These are phyloP conservation scores for Ambispora gerdemannii DNA, from an alignment of 192 early-diverging fungal species.

Conservation along the genomic window DNA sequence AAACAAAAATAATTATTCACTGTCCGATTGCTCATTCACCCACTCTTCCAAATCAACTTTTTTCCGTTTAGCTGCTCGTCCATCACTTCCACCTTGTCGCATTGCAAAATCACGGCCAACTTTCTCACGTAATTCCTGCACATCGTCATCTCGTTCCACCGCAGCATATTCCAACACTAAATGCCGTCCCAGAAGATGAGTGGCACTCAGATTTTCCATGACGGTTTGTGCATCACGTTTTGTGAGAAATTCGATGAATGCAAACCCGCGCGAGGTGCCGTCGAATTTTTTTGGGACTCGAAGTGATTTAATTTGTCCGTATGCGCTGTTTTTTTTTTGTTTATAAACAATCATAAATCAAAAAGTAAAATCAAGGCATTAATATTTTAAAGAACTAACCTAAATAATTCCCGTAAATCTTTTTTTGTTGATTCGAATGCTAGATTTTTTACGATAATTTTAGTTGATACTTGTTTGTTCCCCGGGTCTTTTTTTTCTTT, in stretches of 20 bases:
- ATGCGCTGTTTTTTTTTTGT: slow-evolving; percentile 53
- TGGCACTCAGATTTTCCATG: slow-evolving; percentile 78
- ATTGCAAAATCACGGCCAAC: slow-evolving; percentile 74
- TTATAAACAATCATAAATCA: slow-evolving; percentile 6
- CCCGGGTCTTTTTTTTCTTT: slow-evolving; percentile 41
- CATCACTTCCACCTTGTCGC: slow-evolving; percentile 54
- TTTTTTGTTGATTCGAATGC: slow-evolving; percentile 96
- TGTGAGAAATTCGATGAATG: slow-evolving; percentile 96
- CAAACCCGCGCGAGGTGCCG: slow-evolving; percentile 94
- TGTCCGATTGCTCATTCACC: too few relatives aligned
- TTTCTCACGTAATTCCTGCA: slow-evolving; percentile 79
- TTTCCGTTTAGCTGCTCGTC: slow-evolving; percentile 34
- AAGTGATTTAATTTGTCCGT: slow-evolving; percentile 92
- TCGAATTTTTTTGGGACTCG: slow-evolving; percentile 93
- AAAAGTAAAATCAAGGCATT: not conserved
- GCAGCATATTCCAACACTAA: slow-evolving; percentile 95
- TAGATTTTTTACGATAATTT: slow-evolving; percentile 91
- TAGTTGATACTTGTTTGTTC: slow-evolving; percentile 68
- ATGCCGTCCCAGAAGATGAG: slow-evolving; percentile 97
- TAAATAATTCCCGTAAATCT: slow-evolving; percentile 85
- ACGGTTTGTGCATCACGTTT: slow-evolving; percentile 92
- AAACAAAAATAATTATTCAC: too few relatives aligned
- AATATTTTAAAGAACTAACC: slow-evolving; percentile 47
- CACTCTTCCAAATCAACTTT: slow-evolving; percentile 24
- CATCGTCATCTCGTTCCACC: slow-evolving; percentile 74